Evolutionary conservation across 495 filamentous ascomycete genomes (phyloP), one percentile per base, ranked within the genome.

Genomic region (Tetracladium marchalianum): DNA sequence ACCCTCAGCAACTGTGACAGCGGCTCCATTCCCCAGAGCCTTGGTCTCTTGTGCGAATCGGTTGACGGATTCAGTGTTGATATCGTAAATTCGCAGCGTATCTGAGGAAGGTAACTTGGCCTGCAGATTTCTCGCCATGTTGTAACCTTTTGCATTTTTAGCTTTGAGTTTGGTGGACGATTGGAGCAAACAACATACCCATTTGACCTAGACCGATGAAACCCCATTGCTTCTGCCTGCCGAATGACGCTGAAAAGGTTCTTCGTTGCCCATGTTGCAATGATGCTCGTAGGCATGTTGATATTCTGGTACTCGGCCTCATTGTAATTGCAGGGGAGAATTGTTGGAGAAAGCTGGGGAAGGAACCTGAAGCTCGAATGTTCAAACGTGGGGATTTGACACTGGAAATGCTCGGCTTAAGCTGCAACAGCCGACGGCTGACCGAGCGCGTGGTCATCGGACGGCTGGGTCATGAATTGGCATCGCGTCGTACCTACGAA

Each of bases 151-250:
- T 13, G n/a, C 4, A 32, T 24, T 24, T 18, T 39, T 38, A 55
- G 46, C 47, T n/a, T n/a, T n/a, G n/a, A 43, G 34, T 39, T 2
- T 46, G 35, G 46, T 19, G 36, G 22, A 27, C 22, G n/a, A n/a
- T n/a, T n/a, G n/a, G 40, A 54, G 48, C 34, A 11, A 22, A 13
- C 13, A 36, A 62, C 78, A 39, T 73, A 87, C 81, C 87, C 87
- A 94, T 94, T 57, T 85, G 83, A 7, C 87, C 87, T 22, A 94
- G 66, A 3, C 87, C 87, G 52, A 94, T 81, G 62, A 94, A 93
- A 11, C 85, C 87, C 73, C 81, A 90, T 53, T 74, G 80, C 49
- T 79, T 77, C 55, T 77, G 65, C 46, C 75, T 66, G 22, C 58
- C 66, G 32, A 65, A 22, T 5, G 77, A 73, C 0, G 64, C 69